Base-by-base conservation (phyloP, 495 filamentous ascomycete species). In the Hypomontagnella monticulosa region DNA sequence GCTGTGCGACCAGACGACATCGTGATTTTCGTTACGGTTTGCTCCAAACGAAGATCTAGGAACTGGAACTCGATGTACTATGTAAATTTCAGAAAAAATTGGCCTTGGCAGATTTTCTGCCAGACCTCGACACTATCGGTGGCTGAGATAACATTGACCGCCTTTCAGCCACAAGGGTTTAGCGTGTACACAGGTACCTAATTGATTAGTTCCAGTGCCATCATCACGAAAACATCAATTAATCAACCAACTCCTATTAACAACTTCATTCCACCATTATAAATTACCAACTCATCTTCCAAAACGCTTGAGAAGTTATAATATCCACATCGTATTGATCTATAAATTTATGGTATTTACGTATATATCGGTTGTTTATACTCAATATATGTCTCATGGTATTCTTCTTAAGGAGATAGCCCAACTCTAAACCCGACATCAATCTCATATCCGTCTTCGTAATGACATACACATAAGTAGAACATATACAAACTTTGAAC, bases 21-120 rank as follows among this genome's bases (percentile, higher is more conserved):
- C 34, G 50, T 16, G 56, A 55, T 12, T 40, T 50, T 43, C 18
- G 15, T 61, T 42, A 18, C 23, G 11, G 54, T 47, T 42, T 18
- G 34, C 38, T 57, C 40, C 6, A 6, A 27, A 0, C 15, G 23
- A 37, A 40, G 9, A 52, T 42, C 44, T 30, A 9, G 12, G n/a
- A 50, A 23, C 37, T 55, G n/a, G 41, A 19, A 23, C 33, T 59
- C 40, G 27, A 57, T 51, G 41, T 36, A 34, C 49, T 37, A 27
- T 38, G 44, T 23, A 63, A 59, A 52, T 53, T 38, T 55, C 18
- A 33, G 11, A 37, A 69, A 66, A 67, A 67, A 56, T 32, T 49
- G 38, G 64, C 54, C 43, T 68, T 52, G 59, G 61, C 37, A 68
- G 64, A 63, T 59, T 61, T 69, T 69, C 66, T 73, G 69, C 71